Percentiles rank a stretch among this genome's conserved stretches.
phyloP scores from a whole-genome alignment of 179 eudicot genomes.

The Silene coronaria region DNA sequence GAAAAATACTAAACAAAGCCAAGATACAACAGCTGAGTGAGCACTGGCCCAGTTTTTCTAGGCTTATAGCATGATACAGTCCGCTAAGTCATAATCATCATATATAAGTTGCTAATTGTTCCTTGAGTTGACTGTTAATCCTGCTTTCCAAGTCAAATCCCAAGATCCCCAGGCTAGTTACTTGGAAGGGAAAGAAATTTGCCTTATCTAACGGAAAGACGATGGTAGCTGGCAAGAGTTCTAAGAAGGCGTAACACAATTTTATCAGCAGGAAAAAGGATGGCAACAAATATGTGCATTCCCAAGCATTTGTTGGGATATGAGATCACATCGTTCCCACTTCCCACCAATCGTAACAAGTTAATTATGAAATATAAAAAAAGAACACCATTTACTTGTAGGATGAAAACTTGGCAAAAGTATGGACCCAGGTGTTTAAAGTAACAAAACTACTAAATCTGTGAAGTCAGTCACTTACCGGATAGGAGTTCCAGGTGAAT shows the following conservation, averaged over 20 bases:
- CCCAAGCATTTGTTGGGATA: background rate
- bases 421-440: background rate
- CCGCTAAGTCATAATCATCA: background rate
- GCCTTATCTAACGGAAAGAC: too few species aligned
- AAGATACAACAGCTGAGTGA: too few species aligned
- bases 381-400: background rate
- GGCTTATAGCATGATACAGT: background rate
- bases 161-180: too few species aligned
- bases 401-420: background rate
- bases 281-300: background rate
- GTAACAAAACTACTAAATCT: background rate
- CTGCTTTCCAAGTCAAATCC: too few species aligned
- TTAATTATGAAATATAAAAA: background rate
- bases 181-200: too few species aligned
- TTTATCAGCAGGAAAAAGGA: too few species aligned
- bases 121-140: too few species aligned
- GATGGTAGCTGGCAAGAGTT: too few species aligned
- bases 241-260: too few species aligned
- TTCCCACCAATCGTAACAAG: background rate
- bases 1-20: too few species aligned
- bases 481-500: conserved; percentile 78
- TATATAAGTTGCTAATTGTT: background rate
- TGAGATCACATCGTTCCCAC: background rate
- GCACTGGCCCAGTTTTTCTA: background rate
- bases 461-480: conserved; percentile 38